These are phyloP conservation scores for Penicillium vulpinum DNA, from an alignment of 2,329 filamentous ascomycete species.

Conservation along the genomic window DNA sequence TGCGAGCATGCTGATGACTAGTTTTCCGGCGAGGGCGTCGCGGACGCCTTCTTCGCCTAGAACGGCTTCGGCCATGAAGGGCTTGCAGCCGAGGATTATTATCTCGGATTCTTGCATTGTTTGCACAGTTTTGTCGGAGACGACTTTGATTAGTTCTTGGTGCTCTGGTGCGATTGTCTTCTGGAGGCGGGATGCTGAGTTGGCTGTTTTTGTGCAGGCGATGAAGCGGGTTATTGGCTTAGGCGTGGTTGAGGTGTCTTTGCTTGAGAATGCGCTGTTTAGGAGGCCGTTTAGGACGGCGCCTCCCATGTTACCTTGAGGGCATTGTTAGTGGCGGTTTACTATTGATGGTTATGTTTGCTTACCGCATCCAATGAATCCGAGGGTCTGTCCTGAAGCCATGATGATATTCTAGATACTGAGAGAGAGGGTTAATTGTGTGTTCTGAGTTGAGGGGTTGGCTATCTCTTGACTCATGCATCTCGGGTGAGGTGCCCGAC, in stretches of 20 bases:
- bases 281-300: slow-evolving; percentile 39
- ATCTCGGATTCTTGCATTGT: slow-evolving; percentile 41
- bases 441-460: neutral
- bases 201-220: slow-evolving; percentile 43
- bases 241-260: neutral
- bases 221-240: slow-evolving; percentile 33
- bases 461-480: neutral
- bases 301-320: slow-evolving; percentile 38
- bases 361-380: slow-evolving; percentile 25
- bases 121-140: slow-evolving; percentile 36
- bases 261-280: slow-evolving; percentile 19
- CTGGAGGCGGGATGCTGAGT: slow-evolving; percentile 37
- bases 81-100: slow-evolving; percentile 50
- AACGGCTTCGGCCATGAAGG: slow-evolving; percentile 43
- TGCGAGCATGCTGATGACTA: slow-evolving; percentile 53
- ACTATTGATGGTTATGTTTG: neutral
- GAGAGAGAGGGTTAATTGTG: neutral
- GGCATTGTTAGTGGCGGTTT: slow-evolving; percentile 4
- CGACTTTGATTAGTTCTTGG: slow-evolving; percentile 33
- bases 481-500: slow-evolving; percentile 2
- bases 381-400: slow-evolving; percentile 14
- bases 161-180: slow-evolving; percentile 30
- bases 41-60: slow-evolving; percentile 39
- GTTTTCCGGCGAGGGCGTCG: slow-evolving; percentile 45
- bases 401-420: slow-evolving; percentile 1